Evolutionary conservation across 2,329 filamentous ascomycete genomes (phyloP), one percentile per base, ranked within the genome.

Genomic region (Aspergillus fumigatiaffinis): DNA sequence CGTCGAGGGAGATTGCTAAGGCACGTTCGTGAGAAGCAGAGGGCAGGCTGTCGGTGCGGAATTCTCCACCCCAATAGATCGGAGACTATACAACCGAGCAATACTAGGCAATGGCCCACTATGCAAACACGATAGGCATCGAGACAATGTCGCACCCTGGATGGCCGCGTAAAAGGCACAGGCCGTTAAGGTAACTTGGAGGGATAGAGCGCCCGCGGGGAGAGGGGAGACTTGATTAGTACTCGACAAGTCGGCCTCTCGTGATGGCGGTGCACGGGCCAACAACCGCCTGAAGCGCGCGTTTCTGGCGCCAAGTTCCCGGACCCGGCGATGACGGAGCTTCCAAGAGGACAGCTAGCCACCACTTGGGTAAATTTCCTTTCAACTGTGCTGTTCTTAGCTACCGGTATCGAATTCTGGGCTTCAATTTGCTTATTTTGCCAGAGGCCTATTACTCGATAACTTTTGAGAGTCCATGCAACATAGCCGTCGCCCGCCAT

Each of bases 251-350:
- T 35, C 38, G 32, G 4, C 25, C 49, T 52, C 41, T 53, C 50
- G 52, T 54, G 26, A 50, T 50, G 52, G 23, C 47, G 42, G 53
- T 49, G 60, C 60, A 60, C 60, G 52, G 55, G 44, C 58, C 62
- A 59, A 4, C 20, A 38, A 21, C 21, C 50, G 58, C 58, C 35
- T 44, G 52, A 64, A 51, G 61, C 63, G 63, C 63, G 63, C 64
- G 63, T 52, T 38, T 62, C 44, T 5, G 58, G 55, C 63, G 65
- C 60, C 59, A 59, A 47, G 44, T 12, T 26, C 44, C 60, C 55
- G 26, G 20, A 51, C 51, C 12, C 53, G 53, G 56, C 55, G 52
- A 64, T 65, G 65, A 66, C 63, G 64, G 59, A 63, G 59, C 56
- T 64, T 42, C 50, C 38, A 41, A 60, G 59, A 60, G 58, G 57